Conservation (phyloP, 2,329 filamentous ascomycete genomes). For the Zymoseptoria brevis region DNA sequence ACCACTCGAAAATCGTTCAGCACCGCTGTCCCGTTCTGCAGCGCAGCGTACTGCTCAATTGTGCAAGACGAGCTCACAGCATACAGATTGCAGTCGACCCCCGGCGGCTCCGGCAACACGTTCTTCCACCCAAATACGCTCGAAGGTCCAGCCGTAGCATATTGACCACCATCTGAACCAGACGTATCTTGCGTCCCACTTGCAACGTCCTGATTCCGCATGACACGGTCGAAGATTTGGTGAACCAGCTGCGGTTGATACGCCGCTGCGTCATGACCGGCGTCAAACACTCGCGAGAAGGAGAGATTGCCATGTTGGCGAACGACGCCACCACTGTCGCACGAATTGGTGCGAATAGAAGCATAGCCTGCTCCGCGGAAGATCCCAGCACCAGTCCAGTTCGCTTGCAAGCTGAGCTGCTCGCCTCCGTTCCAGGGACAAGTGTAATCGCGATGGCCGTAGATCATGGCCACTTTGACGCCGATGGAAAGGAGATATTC, state of each 20-base stretch:
- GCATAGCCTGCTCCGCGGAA: conserved; percentile 27
- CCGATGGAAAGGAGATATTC: conserved; percentile 20
- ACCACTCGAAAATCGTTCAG: conserved; percentile 41
- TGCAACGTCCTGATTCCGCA: conserved; percentile 46
- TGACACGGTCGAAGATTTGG: conserved; percentile 46
- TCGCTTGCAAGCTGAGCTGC: conserved; percentile 20
- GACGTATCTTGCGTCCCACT: conserved; percentile 42
- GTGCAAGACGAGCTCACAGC: conserved; percentile 35
- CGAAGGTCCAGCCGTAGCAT: conserved; percentile 34
- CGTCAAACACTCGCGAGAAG: conserved; percentile 30
- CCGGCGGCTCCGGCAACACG: conserved; percentile 32
- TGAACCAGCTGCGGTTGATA: conserved; percentile 50
- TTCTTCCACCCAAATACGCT: conserved; percentile 40
- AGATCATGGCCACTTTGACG: conserved; percentile 22
- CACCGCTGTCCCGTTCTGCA: conserved; percentile 39
- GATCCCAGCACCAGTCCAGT: conserved; percentile 16
- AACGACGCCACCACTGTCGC: conserved; percentile 25
- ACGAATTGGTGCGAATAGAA: conserved; percentile 21
- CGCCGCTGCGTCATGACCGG: conserved; percentile 23
- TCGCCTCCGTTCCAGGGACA: conserved; percentile 27
- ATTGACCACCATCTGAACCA: conserved; percentile 30
- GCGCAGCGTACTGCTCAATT: conserved; percentile 35
- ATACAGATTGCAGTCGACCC: conserved; percentile 39
- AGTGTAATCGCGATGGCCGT: conserved; percentile 24
- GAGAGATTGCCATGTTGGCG: conserved; percentile 30